Evolutionary conservation across 2,329 filamentous ascomycete genomes (phyloP), one percentile per base, ranked within the genome.

Genomic region (Dothistroma pini): DNA sequence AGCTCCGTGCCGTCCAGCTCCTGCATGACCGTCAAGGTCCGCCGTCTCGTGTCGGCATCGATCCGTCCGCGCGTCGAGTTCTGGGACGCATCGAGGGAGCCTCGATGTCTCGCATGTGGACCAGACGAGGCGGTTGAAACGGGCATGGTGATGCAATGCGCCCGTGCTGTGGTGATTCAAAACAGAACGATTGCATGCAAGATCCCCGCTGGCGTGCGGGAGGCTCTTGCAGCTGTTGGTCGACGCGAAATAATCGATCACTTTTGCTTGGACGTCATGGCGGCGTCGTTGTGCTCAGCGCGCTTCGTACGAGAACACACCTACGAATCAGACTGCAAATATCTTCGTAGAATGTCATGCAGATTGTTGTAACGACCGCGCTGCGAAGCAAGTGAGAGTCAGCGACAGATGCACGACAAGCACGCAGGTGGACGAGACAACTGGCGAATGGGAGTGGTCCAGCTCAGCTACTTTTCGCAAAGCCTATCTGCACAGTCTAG

Each of bases 1-100:
- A 71, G 48, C 25, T 65, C 69, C 16, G 67, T 69, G 25, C 69
- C 70, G 58, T 71, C 68, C 66, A 71, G 66, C 65, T 73, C 71
- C 55, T 65, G 64, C 49, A 69, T 68, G 32, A 64, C 59, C 32
- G 56, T 65, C 57, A 66, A 63, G 59, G 62, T 70, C 54, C 62
- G 62, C 49, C 66, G 65, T 48, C 68, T 66, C 56, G 71, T 69
- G 59, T 72, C 69, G 57, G 62, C 64, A 66, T 66, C 31, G 60
- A 71, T 67, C 51, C 68, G 68, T 35, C 70, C 66, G 54, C 68
- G 59, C 16, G 69, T 70, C 35, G 64, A 66, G 54, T 60, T 71
- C 68, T 69, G 70, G 60, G 68, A 63, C 54, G 61, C 62, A 34
- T 70, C 62, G 35, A 71, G 64, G 25, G 52, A 51, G 35, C 65